Conservation (phyloP, 148 eudicot genomes). For the Dianthus caryophyllus region DNA sequence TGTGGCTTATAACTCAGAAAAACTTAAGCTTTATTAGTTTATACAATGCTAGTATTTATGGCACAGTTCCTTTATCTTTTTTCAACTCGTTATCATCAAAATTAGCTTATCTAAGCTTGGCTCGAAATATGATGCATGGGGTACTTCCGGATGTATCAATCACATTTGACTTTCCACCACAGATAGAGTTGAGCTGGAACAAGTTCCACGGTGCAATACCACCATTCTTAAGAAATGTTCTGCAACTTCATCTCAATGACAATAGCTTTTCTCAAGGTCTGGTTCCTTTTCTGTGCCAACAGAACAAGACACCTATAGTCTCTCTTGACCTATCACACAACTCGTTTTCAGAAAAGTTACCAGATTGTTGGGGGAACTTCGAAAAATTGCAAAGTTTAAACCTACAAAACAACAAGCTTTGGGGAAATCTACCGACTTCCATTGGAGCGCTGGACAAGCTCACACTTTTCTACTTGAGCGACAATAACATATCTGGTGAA, state of each 20-base stretch:
- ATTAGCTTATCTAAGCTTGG: neutral
- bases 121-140: slow-evolving; percentile 19
- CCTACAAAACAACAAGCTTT: too few relatives aligned
- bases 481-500: too few relatives aligned
- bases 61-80: slow-evolving; percentile 10
- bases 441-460: too few relatives aligned
- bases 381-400: too few relatives aligned
- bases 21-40: too few relatives aligned
- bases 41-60: too few relatives aligned
- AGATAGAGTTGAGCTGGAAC: slow-evolving; percentile 12
- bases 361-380: too few relatives aligned
- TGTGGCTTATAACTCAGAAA: too few relatives aligned
- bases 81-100: neutral
- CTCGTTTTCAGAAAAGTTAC: too few relatives aligned
- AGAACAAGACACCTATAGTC: neutral
- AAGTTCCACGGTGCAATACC: slow-evolving; percentile 19
- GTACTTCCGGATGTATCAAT: slow-evolving; percentile 10
- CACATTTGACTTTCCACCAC: neutral
- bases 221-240: slow-evolving; percentile 1
- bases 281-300: slow-evolving; percentile 16
- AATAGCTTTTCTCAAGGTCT: too few relatives aligned
- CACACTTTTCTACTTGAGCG: too few relatives aligned
- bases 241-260: neutral
- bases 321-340: slow-evolving; percentile 18
- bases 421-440: too few relatives aligned